phyloP scores from a whole-genome alignment of 495 filamentous ascomycete species.

The Penicillium egyptiacum region DNA sequence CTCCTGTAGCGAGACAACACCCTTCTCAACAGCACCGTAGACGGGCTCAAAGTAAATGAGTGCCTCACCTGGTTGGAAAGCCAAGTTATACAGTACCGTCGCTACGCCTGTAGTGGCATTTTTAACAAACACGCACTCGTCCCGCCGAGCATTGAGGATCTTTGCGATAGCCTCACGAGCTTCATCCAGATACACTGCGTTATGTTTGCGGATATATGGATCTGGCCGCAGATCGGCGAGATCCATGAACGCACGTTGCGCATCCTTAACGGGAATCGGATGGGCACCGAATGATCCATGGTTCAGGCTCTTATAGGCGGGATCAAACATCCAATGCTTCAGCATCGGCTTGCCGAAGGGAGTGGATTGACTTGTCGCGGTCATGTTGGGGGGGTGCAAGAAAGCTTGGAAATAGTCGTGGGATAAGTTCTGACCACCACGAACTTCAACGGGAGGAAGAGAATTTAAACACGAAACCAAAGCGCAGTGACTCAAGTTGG shows the following conservation, averaged over 20 bases:
- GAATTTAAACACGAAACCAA: background rate
- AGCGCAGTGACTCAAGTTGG: conserved; percentile 4
- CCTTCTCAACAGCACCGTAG: conserved; percentile 74
- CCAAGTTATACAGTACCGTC: conserved; percentile 72
- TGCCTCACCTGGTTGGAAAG: conserved; percentile 57
- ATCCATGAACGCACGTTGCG: conserved; percentile 58
- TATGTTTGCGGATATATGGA: conserved; percentile 66
- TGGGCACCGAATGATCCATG: conserved; percentile 85
- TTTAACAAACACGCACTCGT: conserved; percentile 71
- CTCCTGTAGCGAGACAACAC: conserved; percentile 67
- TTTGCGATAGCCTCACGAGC: conserved; percentile 63
- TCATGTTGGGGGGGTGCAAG: background rate
- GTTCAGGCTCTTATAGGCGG: conserved; percentile 71
- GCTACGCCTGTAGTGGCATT: conserved; percentile 83
- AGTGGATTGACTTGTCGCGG: conserved; percentile 17
- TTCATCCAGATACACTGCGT: conserved; percentile 57
- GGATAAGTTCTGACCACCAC: background rate
- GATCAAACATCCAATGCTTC: conserved; percentile 71
- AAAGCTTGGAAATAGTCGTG: background rate
- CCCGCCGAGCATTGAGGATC: conserved; percentile 59
- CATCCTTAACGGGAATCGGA: conserved; percentile 58
- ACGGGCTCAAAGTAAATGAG: conserved; percentile 71
- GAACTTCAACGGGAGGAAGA: background rate
- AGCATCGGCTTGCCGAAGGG: conserved; percentile 61
- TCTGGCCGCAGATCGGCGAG: conserved; percentile 65